These are phyloP conservation scores for Talaromyces borbonicus DNA, from an alignment of 495 filamentous ascomycete genomes.

Conservation along the genomic window DNA sequence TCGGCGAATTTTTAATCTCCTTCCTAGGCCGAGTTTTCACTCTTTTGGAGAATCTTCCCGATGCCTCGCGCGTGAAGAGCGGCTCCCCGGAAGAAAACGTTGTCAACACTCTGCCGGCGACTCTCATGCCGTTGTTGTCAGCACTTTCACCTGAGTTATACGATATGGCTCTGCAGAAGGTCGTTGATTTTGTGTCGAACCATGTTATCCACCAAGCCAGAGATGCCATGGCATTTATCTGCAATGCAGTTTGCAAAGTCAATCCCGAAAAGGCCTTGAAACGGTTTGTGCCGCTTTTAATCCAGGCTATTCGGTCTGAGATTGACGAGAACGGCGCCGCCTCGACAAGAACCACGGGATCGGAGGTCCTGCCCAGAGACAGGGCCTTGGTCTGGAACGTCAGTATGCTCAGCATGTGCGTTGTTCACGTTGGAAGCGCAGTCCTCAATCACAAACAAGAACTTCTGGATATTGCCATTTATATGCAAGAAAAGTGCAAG, in stretches of 20 bases:
- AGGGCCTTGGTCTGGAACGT: conserved; percentile 93
- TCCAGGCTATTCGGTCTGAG: conserved; percentile 85
- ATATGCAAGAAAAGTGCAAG: conserved; percentile 91
- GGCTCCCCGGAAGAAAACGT: conserved; percentile 95
- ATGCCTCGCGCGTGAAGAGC: conserved; percentile 73
- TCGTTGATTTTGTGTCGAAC: conserved; percentile 83
- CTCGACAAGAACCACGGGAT: conserved; percentile 84
- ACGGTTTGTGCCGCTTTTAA: conserved; percentile 78
- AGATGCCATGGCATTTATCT: conserved; percentile 98
- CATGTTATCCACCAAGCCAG: conserved; percentile 96
- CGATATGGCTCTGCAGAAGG: conserved; percentile 82
- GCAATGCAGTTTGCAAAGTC: conserved; percentile 89
- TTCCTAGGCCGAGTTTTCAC: conserved; percentile 93
- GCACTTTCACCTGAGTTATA: conserved; percentile 90
- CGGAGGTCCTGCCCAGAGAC: conserved; percentile 87
- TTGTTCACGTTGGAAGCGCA: conserved; percentile 87
- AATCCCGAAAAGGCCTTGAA: conserved; percentile 87
- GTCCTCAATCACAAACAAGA: conserved; percentile 81
- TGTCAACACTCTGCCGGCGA: conserved; percentile 88
- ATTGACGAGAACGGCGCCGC: conserved; percentile 97
- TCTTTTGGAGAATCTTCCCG: conserved; percentile 87
- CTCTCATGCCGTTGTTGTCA: conserved; percentile 82
- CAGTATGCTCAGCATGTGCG: conserved; percentile 96
- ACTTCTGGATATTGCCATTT: conserved; percentile 81
- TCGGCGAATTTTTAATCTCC: conserved; percentile 82